phyloP scores from a whole-genome alignment of 768 basidiomycete genomes.

The Lanmaoa rubissima region DNA sequence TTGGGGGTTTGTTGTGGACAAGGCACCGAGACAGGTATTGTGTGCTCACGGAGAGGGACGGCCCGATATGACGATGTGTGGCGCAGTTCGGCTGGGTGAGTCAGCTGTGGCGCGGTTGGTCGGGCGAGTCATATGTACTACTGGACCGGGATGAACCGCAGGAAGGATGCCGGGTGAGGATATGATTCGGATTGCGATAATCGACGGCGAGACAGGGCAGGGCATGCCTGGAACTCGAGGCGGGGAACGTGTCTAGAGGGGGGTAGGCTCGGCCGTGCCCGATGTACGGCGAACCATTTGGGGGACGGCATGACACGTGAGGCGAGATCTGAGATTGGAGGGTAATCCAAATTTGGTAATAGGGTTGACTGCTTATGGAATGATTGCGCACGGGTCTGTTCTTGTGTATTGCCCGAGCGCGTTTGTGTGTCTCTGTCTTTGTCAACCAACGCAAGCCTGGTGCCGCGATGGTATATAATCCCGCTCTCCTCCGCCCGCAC shows the following conservation, averaged over 20 bases:
- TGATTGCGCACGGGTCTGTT: conserved; percentile 30
- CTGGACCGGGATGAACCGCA: not conserved
- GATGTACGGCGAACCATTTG: conserved; percentile 4
- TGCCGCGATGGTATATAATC: conserved; percentile 29
- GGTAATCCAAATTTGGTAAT: conserved; percentile 15
- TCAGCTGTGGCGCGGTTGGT: conserved; percentile 13
- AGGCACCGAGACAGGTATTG: conserved; percentile 18
- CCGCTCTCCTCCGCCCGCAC: conserved; percentile 21
- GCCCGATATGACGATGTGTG: conserved; percentile 2
- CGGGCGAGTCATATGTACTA: not conserved
- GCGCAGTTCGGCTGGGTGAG: not conserved
- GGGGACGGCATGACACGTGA: conserved; percentile 24
- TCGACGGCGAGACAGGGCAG: conserved; percentile 11
- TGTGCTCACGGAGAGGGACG: conserved; percentile 2
- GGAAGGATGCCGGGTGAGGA: not conserved
- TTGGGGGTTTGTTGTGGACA: not conserved
- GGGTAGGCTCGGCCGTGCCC: conserved; percentile 9
- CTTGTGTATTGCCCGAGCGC: conserved; percentile 19
- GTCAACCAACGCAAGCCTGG: conserved; percentile 8
- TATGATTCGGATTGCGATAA: conserved; percentile 31
- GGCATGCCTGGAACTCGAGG: conserved; percentile 32
- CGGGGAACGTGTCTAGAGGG: conserved; percentile 27
- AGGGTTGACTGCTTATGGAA: conserved; percentile 20
- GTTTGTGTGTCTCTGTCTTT: conserved; percentile 32
- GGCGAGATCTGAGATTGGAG: conserved; percentile 30